Evolutionary conservation across 2,329 filamentous ascomycete species (phyloP), one percentile per base, ranked within the genome.

Genomic region (Microdochium paspali): DNA sequence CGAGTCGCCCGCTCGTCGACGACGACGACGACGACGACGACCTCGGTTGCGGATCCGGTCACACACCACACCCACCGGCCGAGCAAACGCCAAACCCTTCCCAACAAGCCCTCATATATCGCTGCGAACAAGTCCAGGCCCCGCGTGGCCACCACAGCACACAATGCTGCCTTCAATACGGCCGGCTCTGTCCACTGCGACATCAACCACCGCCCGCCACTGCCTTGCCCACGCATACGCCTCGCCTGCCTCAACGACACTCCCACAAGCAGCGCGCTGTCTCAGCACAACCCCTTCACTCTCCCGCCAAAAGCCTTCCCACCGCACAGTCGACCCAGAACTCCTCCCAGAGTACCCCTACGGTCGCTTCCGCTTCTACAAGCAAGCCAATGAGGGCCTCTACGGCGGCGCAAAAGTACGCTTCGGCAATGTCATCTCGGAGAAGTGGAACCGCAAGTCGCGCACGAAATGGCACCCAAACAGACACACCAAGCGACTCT

Each of bases 381-480:
- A 91, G 69, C 87, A 93, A 67, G 82, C 84, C 56, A 87, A 90
- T 71, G 74, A 70, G 49, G 85, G 85, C 43, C 80, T 90, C 9
- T 89, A 87, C 69, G 87, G 84, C 56, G 68, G 68, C 35, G 72
- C 80, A 53, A 80, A 80, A 59, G 85, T 90, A 61, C 85, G 82
- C 45, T 89, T 85, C 66, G 87, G 87, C 63, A 90, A 91, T 77
- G 85, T 79, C 56, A 81, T 91, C 45, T 81, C 80, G 42, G 71
- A 77, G 55, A 75, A 81, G 57, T 77, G 83, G 60, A 76, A 82
- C 61, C 77, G 77, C 60, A 90, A 89, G 69, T 82, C 82, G 46
- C 78, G 82, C 44, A 79, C 87, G 49, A 69, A 74, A 56, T 93
- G 87, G 87, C 75, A 80, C 46, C 86, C 85, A 51, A 93, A 93